Evolutionary conservation across 768 basidiomycete genomes (phyloP).

Genomic region (Lactifluus pinguis): DNA sequence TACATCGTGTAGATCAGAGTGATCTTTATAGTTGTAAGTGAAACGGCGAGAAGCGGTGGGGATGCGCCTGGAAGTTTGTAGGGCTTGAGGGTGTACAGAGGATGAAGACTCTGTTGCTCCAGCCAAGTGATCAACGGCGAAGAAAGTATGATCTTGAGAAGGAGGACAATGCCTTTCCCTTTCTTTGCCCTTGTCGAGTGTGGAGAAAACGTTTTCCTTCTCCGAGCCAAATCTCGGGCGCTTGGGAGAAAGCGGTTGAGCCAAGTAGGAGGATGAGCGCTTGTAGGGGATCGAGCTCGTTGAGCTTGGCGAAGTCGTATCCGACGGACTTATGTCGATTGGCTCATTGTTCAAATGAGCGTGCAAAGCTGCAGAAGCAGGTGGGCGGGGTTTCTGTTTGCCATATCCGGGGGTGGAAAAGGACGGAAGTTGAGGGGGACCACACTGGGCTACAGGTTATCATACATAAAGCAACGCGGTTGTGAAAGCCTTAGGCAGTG

Average conservation of each 20-base stretch:
- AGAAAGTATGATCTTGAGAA: neutral
- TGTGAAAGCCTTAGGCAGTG: neutral
- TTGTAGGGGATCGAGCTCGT: slow-evolving; percentile 5
- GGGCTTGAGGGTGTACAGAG: neutral
- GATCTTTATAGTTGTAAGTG: neutral
- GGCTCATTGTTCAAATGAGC: slow-evolving; percentile 6
- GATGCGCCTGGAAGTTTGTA: neutral
- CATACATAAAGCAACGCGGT: neutral
- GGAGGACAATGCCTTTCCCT: neutral
- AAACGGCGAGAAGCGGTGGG: neutral
- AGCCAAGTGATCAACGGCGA: neutral
- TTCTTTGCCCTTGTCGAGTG: slow-evolving; percentile 4
- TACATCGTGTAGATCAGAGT: slow-evolving; percentile 9
- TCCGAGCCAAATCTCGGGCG: slow-evolving; percentile 2
- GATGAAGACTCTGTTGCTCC: neutral
- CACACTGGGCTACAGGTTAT: neutral
- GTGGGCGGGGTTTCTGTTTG: slow-evolving; percentile 7
- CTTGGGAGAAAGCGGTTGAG: neutral
- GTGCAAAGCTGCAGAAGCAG: neutral
- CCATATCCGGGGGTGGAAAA: slow-evolving; percentile 12
- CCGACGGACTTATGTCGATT: slow-evolving; percentile 13
- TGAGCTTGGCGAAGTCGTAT: slow-evolving; percentile 2
- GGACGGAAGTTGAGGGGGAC: neutral
- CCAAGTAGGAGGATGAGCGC: slow-evolving; percentile 3
- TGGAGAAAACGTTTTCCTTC: slow-evolving; percentile 5